Percentiles rank a stretch among this genome's conserved stretches.
phyloP scores from a whole-genome alignment of 805 yeast genomes.

The Metschnikowia bowlesiae region DNA sequence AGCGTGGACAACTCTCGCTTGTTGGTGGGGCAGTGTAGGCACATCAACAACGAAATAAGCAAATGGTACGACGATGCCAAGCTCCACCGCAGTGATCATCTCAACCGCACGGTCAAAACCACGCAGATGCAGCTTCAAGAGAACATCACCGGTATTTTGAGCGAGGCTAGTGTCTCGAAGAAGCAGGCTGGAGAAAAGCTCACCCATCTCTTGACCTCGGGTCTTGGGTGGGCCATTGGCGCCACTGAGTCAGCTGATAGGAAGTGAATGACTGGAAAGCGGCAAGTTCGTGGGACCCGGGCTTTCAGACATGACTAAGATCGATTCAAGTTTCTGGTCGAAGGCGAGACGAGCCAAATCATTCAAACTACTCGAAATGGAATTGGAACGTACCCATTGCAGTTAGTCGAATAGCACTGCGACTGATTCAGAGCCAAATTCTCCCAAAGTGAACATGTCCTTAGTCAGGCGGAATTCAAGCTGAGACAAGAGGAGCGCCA shows the following conservation, averaged over 20 bases:
- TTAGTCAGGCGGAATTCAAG: too few relatives aligned
- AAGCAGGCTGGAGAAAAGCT: conserved; percentile 43
- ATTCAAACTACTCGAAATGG: too few relatives aligned
- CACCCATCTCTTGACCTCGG: conserved; percentile 48
- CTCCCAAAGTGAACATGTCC: neutral
- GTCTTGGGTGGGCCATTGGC: conserved; percentile 63
- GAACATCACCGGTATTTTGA: conserved; percentile 24
- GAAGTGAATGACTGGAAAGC: too few relatives aligned
- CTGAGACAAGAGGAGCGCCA: too few relatives aligned
- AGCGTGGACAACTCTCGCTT: conserved; percentile 52
- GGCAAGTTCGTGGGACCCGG: too few relatives aligned
- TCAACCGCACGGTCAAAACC: conserved; percentile 10
- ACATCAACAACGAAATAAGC: conserved; percentile 36
- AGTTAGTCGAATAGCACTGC: too few relatives aligned
- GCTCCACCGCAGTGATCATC: conserved; percentile 11
- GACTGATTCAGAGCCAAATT: neutral
- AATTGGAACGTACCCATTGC: too few relatives aligned
- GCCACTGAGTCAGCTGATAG: conserved; percentile 24
- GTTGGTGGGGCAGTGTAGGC: conserved; percentile 62
- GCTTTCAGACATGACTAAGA: too few relatives aligned
- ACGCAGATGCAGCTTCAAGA: conserved; percentile 18
- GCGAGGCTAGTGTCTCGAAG: conserved; percentile 25
- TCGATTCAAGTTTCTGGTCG: too few relatives aligned
- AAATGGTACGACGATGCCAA: conserved; percentile 16
- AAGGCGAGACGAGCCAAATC: too few relatives aligned